Percentiles rank a stretch among this genome's conserved stretches.
Evolutionary conservation across 2,329 filamentous ascomycete species (phyloP).

Genomic region (Aspergillus ibericus): DNA sequence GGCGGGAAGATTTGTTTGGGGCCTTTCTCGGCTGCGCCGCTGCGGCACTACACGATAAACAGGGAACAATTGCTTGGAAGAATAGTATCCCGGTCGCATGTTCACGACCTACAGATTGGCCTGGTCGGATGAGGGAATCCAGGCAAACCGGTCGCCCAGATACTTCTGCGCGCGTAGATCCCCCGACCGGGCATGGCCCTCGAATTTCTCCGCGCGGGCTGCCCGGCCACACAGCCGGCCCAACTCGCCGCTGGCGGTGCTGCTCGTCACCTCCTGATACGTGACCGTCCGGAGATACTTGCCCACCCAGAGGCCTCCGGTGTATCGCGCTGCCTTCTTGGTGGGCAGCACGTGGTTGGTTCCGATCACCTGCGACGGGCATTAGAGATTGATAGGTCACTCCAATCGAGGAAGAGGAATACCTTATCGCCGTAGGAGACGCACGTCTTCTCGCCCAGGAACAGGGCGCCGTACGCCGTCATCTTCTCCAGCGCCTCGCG

Average conservation of each 20-base stretch:
- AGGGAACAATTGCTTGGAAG: no score
- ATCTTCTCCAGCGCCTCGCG: slow-evolving; percentile 53
- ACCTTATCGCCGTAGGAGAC: slow-evolving; percentile 57
- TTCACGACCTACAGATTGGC: background rate
- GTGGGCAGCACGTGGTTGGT: slow-evolving; percentile 59
- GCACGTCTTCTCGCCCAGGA: slow-evolving; percentile 54
- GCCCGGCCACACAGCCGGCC: slow-evolving; percentile 52
- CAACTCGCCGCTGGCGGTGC: slow-evolving; percentile 49
- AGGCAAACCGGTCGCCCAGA: slow-evolving; percentile 44
- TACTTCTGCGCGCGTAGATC: slow-evolving; percentile 50
- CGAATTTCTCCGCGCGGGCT: slow-evolving; percentile 53
- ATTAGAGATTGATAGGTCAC: background rate
- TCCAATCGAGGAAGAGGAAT: background rate
- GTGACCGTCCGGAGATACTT: slow-evolving; percentile 55
- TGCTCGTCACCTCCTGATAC: slow-evolving; percentile 52
- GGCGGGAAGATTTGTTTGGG: no score
- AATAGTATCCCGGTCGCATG: no score
- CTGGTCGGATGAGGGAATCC: slow-evolving; percentile 35
- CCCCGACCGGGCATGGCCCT: slow-evolving; percentile 55
- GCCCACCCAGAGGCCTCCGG: slow-evolving; percentile 57
- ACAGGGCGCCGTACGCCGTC: slow-evolving; percentile 53
- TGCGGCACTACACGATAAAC: no score
- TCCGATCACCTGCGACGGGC: slow-evolving; percentile 48
- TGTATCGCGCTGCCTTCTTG: slow-evolving; percentile 49
- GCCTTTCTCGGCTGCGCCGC: no score